Conservation (phyloP, 2,329 filamentous ascomycete genomes). For the Fusarium burgessii region DNA sequence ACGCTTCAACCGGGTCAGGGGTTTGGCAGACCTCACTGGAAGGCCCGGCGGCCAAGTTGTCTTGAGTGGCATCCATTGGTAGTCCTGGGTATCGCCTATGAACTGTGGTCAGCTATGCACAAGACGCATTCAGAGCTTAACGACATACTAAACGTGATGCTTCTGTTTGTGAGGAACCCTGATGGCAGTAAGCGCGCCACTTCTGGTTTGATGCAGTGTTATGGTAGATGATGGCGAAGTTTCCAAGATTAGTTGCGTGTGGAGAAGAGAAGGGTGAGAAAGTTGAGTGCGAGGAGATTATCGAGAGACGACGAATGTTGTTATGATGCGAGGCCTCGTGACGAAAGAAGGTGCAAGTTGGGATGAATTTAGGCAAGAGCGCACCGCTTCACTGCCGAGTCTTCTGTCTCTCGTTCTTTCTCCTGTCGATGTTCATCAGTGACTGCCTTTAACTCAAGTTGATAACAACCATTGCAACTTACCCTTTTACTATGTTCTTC, state of each 20-base stretch:
- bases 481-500: slow-evolving; percentile 17
- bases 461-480: background rate
- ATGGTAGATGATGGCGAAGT: slow-evolving; percentile 7
- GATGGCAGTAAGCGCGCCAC: background rate
- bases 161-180: background rate
- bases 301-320: slow-evolving; percentile 6
- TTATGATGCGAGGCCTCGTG: slow-evolving; percentile 1
- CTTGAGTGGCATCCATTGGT: background rate
- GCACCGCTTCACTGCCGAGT: background rate
- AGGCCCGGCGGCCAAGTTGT: slow-evolving; percentile 33
- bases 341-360: slow-evolving; percentile 28
- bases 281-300: background rate
- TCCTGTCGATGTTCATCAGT: slow-evolving; percentile 11
- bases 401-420: slow-evolving; percentile 8
- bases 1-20: slow-evolving; percentile 18
- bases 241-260: slow-evolving; percentile 2
- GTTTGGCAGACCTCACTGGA: slow-evolving; percentile 14
- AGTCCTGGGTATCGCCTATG: background rate
- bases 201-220: background rate
- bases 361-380: slow-evolving; percentile 26
- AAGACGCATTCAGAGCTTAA: background rate
- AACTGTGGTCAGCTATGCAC: background rate
- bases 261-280: slow-evolving; percentile 22
- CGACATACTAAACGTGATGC: slow-evolving; percentile 11
- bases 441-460: background rate